These are phyloP conservation scores for Exophiala mesophila DNA, from an alignment of 2,329 filamentous ascomycete species.

Conservation along the genomic window DNA sequence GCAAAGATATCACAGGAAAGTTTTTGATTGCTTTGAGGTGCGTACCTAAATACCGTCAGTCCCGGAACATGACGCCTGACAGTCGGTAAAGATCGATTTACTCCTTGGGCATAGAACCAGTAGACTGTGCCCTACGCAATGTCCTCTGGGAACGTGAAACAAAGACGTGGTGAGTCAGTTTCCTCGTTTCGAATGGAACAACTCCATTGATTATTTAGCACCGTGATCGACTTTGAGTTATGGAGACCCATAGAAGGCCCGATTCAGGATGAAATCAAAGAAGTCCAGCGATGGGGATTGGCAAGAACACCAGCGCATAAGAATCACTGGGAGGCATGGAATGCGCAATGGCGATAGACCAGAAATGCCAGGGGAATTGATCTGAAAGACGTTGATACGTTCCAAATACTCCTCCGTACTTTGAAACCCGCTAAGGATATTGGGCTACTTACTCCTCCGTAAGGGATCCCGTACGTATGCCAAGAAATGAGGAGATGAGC, in stretches of 20 bases:
- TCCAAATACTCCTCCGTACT: too few relatives aligned
- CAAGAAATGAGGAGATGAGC: too few relatives aligned
- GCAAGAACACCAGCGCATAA: conserved; percentile 17
- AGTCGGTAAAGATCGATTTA: conserved; percentile 19
- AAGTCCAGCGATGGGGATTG: conserved; percentile 24
- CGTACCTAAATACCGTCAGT: not conserved
- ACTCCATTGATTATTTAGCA: conserved; percentile 5
- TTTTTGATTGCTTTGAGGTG: conserved; percentile 19
- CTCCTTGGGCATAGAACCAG: conserved; percentile 21
- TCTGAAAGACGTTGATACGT: too few relatives aligned
- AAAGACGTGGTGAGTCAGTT: conserved; percentile 11
- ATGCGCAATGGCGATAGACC: conserved; percentile 12
- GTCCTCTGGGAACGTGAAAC: conserved; percentile 22
- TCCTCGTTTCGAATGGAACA: not conserved
- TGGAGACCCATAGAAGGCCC: conserved; percentile 16
- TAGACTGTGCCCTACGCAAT: conserved; percentile 24
- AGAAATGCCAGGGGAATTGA: too few relatives aligned
- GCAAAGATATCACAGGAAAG: conserved; percentile 13
- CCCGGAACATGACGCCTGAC: too few relatives aligned
- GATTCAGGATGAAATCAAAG: conserved; percentile 20
- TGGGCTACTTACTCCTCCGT: too few relatives aligned
- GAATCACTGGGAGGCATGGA: conserved; percentile 22
- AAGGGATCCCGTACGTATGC: too few relatives aligned
- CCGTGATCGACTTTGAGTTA: conserved; percentile 26
- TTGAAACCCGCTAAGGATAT: too few relatives aligned